Percentiles rank a stretch among this genome's conserved stretches.
These are phyloP conservation scores for Phaseolus lunatus DNA, from an alignment of 306 rosid species.

Conservation along the genomic window DNA sequence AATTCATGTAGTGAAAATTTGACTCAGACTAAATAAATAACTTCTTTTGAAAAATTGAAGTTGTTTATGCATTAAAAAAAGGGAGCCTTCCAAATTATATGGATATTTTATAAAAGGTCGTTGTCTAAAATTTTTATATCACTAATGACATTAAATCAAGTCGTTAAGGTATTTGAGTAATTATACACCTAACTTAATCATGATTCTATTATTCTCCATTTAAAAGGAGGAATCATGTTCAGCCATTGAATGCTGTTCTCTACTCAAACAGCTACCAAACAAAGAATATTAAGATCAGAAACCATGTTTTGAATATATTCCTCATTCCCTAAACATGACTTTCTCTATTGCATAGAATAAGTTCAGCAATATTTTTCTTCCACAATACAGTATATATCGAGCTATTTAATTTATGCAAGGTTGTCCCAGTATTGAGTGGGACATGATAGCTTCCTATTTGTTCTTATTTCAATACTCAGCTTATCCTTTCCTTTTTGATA, in stretches of 20 bases:
- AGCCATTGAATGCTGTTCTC: slow-evolving; percentile 28
- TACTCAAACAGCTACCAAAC: slow-evolving; percentile 41
- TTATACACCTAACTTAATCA: slow-evolving; percentile 26
- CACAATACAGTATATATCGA: slow-evolving; percentile 6
- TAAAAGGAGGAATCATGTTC: slow-evolving; percentile 36
- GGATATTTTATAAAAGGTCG: background rate
- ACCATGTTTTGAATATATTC: slow-evolving; percentile 32
- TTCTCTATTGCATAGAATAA: slow-evolving; percentile 12
- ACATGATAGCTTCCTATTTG: slow-evolving; percentile 30
- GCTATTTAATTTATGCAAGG: slow-evolving; percentile 21
- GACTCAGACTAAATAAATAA: background rate
- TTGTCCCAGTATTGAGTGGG: slow-evolving; percentile 35
- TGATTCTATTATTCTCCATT: slow-evolving; percentile 37
- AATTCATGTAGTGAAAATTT: slow-evolving; percentile 24
- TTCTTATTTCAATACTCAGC: slow-evolving; percentile 28
- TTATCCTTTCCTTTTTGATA: slow-evolving; percentile 33
- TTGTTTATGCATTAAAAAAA: slow-evolving; percentile 6
- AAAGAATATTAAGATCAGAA: slow-evolving; percentile 10
- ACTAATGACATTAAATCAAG: slow-evolving; percentile 33
- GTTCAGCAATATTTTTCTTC: slow-evolving; percentile 12
- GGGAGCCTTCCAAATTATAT: background rate
- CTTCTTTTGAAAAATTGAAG: background rate
- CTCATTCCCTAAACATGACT: slow-evolving; percentile 16
- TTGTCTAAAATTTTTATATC: background rate
- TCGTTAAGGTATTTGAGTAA: slow-evolving; percentile 34